Evolutionary conservation across 192 early-diverging fungal species (phyloP), one percentile per base, ranked within the genome.

Genomic region (Chytriomyces confervae): DNA sequence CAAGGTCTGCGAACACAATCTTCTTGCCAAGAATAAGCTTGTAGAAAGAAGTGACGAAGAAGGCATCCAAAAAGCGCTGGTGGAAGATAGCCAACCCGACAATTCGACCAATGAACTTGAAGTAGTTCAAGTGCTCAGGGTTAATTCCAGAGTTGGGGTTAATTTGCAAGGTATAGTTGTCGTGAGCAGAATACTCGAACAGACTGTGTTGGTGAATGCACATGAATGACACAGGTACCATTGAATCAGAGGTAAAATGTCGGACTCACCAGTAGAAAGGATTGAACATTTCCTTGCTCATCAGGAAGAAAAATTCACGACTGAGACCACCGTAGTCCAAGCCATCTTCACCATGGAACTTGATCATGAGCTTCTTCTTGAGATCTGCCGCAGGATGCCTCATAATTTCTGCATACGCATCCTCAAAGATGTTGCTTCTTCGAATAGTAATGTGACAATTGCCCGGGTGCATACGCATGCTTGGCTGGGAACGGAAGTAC

Each of bases 281-380:
- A 82, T 99, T 96, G 85, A 99, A 99, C 95, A 99, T 97, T 80
- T 97, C 95, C 83, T 99, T 95, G 43, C 95, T 97, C 50, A 99
- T 86, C 79, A 99, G 83, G 86, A 96, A 99, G 89, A 99, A 99
- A 84, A 95, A 99, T 81, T 99, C 97, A 85, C 93, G 91, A 20
- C 95, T 97, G 65, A 99, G 87, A 81, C 97, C 97, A 75, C 97
- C 97, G 75, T 99, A 99, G 89, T 99, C 97, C 45, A 99, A 87
- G 10, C 97, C 97, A 82, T 99, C 97, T 79, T 99, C 97, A 66
- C 96, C 96, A 76, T 96, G 95, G 80, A 99, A 99, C 83, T 98
- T 99, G 82, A 99, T 96, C 95, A 97, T 96, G 66, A 99, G 80
- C 49, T 95, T 89, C 88, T 99, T 97, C 86, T 96, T 97, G 69